Evolutionary conservation across 805 yeast species (phyloP).

Genomic region (Candida ascalaphidarum): DNA sequence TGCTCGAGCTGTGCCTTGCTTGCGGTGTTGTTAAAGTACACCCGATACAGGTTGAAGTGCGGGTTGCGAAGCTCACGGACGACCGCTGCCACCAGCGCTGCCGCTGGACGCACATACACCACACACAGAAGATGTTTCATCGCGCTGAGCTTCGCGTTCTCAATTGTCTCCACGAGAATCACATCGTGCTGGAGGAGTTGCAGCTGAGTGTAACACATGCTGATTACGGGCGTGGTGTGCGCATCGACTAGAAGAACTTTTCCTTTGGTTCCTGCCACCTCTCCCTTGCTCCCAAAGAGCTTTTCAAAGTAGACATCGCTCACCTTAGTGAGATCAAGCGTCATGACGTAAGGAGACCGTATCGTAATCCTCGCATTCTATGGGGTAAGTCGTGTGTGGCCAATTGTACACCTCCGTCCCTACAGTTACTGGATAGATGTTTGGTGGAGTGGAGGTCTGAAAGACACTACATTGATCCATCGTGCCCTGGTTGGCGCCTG

Average conservation of each 20-base stretch:
- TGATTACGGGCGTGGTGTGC: slow-evolving; percentile 72
- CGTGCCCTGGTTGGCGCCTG: no score
- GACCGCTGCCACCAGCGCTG: slow-evolving; percentile 51
- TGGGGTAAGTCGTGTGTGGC: no score
- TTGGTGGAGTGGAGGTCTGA: no score
- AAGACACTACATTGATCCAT: no score
- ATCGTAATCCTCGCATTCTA: no score
- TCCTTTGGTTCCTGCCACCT: slow-evolving; percentile 30
- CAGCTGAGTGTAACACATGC: slow-evolving; percentile 87
- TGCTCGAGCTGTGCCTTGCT: slow-evolving; percentile 74
- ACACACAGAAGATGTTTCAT: slow-evolving; percentile 68
- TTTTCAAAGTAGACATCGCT: slow-evolving; percentile 9
- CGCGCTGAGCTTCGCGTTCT: slow-evolving; percentile 51
- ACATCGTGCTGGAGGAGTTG: slow-evolving; percentile 74
- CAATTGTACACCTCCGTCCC: no score
- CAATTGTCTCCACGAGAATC: slow-evolving; percentile 61
- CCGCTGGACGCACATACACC: slow-evolving; percentile 68
- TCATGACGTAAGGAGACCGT: no score
- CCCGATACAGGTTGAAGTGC: slow-evolving; percentile 67
- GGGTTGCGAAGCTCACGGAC: slow-evolving; percentile 68
- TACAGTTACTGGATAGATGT: no score
- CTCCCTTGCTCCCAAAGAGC: slow-evolving; percentile 8
- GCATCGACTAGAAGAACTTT: slow-evolving; percentile 74
- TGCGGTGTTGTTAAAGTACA: slow-evolving; percentile 71
- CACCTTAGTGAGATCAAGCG: slow-evolving; percentile 10